Evolutionary conservation across 148 eudicot species (phyloP).

Genomic region (Rhododendron williamsianum): DNA sequence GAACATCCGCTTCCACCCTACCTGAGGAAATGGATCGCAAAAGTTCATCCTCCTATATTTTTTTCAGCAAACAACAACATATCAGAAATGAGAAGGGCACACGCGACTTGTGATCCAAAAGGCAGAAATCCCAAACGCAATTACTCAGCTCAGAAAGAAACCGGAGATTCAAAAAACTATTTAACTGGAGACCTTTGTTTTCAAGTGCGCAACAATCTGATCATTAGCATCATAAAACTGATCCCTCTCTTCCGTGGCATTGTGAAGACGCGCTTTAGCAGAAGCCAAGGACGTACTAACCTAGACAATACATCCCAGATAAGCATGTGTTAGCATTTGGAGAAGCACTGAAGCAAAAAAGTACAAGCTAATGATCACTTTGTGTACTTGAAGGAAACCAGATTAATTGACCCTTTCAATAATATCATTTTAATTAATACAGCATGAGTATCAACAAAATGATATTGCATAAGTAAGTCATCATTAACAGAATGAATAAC

Average conservation of each 20-base stretch:
- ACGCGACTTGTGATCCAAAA: background rate
- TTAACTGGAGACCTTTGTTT: constrained; percentile 50
- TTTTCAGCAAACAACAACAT: background rate
- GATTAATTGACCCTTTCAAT: background rate
- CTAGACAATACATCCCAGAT: constrained; percentile 55
- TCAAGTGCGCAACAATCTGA: constrained; percentile 75
- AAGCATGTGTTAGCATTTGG: constrained; percentile 29
- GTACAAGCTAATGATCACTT: background rate
- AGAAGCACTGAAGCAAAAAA: background rate
- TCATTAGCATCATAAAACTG: constrained; percentile 68
- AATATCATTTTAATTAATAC: background rate
- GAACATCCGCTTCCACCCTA: constrained; percentile 67
- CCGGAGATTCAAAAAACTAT: background rate
- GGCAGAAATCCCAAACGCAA: background rate
- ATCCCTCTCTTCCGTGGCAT: constrained; percentile 57
- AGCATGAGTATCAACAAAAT: background rate
- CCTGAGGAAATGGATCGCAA: constrained; percentile 63
- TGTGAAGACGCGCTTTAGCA: constrained; percentile 54
- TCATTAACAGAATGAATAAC: background rate
- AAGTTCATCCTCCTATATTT: constrained; percentile 78
- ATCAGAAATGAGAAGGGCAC: background rate
- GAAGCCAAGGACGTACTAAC: constrained; percentile 57
- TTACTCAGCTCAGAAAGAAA: background rate
- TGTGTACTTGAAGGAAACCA: background rate
- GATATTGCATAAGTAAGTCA: background rate